phyloP scores from a whole-genome alignment of 257 asterid species.

The Rehmannia glutinosa region DNA sequence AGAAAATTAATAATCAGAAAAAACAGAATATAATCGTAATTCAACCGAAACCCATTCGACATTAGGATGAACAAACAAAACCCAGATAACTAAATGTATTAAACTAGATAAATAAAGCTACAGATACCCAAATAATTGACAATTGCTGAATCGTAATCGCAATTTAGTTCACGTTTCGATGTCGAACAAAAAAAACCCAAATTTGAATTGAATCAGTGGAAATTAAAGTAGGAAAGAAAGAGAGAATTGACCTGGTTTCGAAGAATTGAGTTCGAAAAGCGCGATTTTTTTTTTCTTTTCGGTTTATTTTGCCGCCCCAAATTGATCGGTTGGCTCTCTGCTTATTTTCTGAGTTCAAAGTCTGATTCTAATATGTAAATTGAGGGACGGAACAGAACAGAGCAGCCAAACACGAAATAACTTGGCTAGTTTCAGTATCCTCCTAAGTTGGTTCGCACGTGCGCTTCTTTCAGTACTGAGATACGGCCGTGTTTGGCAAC shows the following conservation, averaged over 20 bases:
- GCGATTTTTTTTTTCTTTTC: not conserved
- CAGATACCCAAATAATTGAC: not conserved
- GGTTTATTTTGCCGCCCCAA: too few species aligned
- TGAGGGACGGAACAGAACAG: not conserved
- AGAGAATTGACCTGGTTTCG: slow-evolving; percentile 39
- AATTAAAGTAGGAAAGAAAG: slow-evolving; percentile 7
- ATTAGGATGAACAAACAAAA: not conserved
- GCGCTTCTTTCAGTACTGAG: not conserved
- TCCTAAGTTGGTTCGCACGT: not conserved
- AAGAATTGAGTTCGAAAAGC: slow-evolving; percentile 20
- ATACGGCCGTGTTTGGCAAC: slow-evolving; percentile 11
- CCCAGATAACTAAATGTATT: slow-evolving; percentile 4
- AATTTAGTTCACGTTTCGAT: slow-evolving; percentile 20
- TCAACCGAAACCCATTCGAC: slow-evolving; percentile 4
- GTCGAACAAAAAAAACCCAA: slow-evolving; percentile 5
- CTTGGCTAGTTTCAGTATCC: not conserved
- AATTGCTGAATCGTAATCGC: slow-evolving; percentile 15
- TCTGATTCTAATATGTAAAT: not conserved
- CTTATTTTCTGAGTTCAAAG: not conserved
- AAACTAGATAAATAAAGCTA: slow-evolving; percentile 7
- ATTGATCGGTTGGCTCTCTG: slow-evolving; percentile 7
- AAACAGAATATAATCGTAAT: not conserved
- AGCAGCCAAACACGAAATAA: too few species aligned
- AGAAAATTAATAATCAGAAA: not conserved
- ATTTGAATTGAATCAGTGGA: slow-evolving; percentile 11